Evolutionary conservation across 805 yeast genomes (phyloP).

Genomic region (Metschnikowia lochheadii): DNA sequence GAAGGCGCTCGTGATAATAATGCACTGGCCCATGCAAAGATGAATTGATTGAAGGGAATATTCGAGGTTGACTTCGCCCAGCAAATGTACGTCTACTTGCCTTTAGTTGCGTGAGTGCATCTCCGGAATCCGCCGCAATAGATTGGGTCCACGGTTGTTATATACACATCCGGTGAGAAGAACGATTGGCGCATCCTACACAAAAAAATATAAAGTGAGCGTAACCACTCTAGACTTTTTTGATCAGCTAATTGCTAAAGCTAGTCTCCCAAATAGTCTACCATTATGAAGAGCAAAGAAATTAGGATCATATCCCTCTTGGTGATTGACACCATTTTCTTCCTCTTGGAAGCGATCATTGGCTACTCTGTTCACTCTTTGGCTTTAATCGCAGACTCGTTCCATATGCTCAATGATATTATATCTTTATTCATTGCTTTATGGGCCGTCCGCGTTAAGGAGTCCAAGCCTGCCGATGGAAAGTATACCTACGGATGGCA

Average conservation of each 20-base stretch:
- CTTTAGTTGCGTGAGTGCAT: background rate
- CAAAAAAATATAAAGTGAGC: constrained; percentile 1
- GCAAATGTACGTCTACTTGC: background rate
- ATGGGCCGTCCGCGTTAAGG: constrained; percentile 94
- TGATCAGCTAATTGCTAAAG: background rate
- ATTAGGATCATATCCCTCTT: constrained; percentile 67
- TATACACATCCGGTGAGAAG: background rate
- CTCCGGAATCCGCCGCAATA: background rate
- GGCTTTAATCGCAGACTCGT: constrained; percentile 93
- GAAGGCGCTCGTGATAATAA: background rate
- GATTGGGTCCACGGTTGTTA: background rate
- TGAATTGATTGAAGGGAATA: background rate
- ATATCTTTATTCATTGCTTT: constrained; percentile 84
- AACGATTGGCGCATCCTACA: background rate
- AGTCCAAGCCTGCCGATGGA: constrained; percentile 74
- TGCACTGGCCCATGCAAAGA: background rate
- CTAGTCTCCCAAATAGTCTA: background rate
- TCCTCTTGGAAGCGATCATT: constrained; percentile 76
- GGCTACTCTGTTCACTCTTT: constrained; percentile 92
- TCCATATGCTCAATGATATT: constrained; percentile 96
- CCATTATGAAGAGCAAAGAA: constrained; percentile 52
- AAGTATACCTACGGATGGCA: constrained; percentile 97
- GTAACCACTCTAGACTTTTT: background rate
- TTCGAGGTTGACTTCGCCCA: background rate
- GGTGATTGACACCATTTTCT: constrained; percentile 74